Percentiles rank a stretch among this genome's conserved stretches.
phyloP scores from a whole-genome alignment of 331 rosid species.

The Acacia pycnantha region DNA sequence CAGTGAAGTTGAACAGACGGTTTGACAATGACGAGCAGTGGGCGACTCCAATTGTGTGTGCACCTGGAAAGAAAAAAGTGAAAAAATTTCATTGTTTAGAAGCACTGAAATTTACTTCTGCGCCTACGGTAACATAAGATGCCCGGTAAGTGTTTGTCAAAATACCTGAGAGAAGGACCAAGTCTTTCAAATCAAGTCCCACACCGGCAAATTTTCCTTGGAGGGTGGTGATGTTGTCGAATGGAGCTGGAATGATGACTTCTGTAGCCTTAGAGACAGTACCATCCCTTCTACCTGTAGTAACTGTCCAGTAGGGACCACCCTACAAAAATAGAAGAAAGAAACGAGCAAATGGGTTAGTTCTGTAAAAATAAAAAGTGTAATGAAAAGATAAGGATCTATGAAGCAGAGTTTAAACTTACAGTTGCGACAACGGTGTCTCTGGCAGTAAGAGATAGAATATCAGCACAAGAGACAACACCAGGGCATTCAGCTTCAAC shows the following conservation, averaged over 20 bases:
- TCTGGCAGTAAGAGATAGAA: slow-evolving; percentile 69
- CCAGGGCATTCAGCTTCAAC: slow-evolving; percentile 88
- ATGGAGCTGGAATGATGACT: slow-evolving; percentile 64
- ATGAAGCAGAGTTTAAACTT: slow-evolving; percentile 21
- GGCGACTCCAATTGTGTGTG: slow-evolving; percentile 80
- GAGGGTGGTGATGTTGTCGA: slow-evolving; percentile 54
- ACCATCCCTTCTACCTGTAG: slow-evolving; percentile 88
- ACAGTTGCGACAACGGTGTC: slow-evolving; percentile 76
- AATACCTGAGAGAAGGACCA: slow-evolving; percentile 80
- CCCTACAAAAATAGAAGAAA: slow-evolving; percentile 50
- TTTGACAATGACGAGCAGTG: slow-evolving; percentile 62
- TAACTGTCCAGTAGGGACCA: slow-evolving; percentile 92
- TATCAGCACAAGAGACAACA: slow-evolving; percentile 86
- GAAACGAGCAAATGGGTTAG: slow-evolving; percentile 7
- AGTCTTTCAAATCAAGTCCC: slow-evolving; percentile 70
- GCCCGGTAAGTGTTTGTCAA: neutral
- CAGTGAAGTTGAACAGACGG: slow-evolving; percentile 74
- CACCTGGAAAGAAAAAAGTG: slow-evolving; percentile 43
- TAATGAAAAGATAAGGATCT: neutral
- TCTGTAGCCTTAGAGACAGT: slow-evolving; percentile 44
- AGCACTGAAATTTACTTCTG: neutral
- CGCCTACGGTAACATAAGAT: neutral
- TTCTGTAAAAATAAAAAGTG: neutral
- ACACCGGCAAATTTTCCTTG: slow-evolving; percentile 42
- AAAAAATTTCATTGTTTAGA: neutral